Percentiles rank a stretch among this genome's conserved stretches.
phyloP scores from a whole-genome alignment of 208 protist species.

The Zelonia costaricensis region DNA sequence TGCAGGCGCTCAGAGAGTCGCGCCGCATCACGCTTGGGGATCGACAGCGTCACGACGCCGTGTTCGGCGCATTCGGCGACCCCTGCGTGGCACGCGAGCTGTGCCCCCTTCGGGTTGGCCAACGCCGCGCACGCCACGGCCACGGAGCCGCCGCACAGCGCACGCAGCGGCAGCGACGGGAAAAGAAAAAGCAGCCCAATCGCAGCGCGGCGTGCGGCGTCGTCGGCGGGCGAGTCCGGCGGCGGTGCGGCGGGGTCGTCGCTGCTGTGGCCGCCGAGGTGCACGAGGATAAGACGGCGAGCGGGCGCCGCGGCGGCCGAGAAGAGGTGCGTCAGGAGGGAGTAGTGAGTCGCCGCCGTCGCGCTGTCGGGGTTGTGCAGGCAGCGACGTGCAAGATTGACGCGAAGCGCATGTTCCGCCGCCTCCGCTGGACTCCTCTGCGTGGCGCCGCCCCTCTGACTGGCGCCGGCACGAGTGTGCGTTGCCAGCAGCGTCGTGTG shows the following conservation, averaged over 20 bases:
- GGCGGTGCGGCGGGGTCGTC: no score
- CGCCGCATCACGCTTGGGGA: no score
- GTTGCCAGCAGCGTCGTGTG: constrained; percentile 7
- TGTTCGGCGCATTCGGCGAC: no score
- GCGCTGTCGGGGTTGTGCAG: neutral
- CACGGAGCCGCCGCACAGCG: constrained; percentile 7
- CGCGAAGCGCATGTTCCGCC: constrained; percentile 10
- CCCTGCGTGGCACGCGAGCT: no score
- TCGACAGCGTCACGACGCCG: no score
- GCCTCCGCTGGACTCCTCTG: neutral
- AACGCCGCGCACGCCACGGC: neutral
- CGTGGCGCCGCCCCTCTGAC: neutral
- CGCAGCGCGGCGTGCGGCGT: neutral
- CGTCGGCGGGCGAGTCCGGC: neutral
- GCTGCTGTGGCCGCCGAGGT: no score
- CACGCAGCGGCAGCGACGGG: neutral
- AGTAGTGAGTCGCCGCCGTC: constrained; percentile 19
- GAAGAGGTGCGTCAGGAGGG: constrained; percentile 16
- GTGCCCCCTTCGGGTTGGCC: no score
- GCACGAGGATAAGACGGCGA: constrained; percentile 13
- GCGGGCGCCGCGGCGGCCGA: neutral
- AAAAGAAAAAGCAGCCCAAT: constrained; percentile 22
- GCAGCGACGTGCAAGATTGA: constrained; percentile 10
- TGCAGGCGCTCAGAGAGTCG: no score
- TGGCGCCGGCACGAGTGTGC: neutral